These are phyloP conservation scores for Euphrasia arctica DNA, from an alignment of 305 asterid species.

Conservation along the genomic window DNA sequence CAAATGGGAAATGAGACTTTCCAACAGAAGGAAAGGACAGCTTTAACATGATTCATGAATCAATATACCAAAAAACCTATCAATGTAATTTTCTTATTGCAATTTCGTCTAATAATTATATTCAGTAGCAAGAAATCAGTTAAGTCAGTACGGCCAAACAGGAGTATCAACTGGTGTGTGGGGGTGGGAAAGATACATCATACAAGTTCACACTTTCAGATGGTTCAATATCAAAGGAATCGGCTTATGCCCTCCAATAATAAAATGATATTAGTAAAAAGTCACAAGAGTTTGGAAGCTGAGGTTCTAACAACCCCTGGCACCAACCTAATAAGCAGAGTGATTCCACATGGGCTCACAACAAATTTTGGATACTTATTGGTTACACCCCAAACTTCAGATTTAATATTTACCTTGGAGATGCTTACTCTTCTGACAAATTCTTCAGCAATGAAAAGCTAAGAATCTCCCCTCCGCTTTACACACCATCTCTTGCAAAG, in stretches of 20 bases:
- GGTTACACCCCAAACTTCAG: conserved; percentile 33
- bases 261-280: background rate
- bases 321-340: conserved; percentile 17
- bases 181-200: background rate
- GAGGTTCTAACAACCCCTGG: conserved; percentile 15
- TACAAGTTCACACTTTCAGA: background rate
- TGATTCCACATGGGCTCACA: conserved; percentile 22
- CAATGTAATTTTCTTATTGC: background rate
- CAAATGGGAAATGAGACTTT: background rate
- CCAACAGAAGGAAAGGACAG: background rate
- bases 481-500: conserved; percentile 63
- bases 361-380: conserved; percentile 23
- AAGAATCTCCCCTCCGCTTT: conserved; percentile 45
- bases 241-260: background rate
- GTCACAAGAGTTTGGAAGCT: conserved; percentile 17
- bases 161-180: background rate
- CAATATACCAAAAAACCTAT: background rate
- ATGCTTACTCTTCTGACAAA: conserved; percentile 42
- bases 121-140: background rate
- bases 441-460: conserved; percentile 51
- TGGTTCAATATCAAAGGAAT: conserved; percentile 3
- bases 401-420: conserved; percentile 44
- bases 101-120: conserved; percentile 3
- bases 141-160: background rate
- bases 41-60: background rate